phyloP scores from a whole-genome alignment of 345 rosid species.

The Carallia pectinifolia region DNA sequence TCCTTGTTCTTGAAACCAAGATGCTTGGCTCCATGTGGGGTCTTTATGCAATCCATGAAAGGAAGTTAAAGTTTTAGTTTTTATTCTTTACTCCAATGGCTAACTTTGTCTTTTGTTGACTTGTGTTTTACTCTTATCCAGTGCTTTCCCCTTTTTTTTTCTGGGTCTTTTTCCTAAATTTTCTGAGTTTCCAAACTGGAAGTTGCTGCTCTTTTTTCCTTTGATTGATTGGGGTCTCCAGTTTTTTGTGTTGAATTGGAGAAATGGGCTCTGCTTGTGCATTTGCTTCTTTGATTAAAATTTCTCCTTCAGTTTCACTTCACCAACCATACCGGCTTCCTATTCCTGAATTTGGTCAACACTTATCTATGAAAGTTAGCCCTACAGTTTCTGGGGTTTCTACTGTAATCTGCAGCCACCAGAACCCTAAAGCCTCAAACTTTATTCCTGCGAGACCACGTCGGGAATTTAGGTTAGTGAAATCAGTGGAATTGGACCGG shows the following conservation, averaged over 20 bases:
- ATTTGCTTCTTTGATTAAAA: constrained; percentile 40
- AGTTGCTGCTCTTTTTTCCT: not conserved
- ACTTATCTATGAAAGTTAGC: constrained; percentile 12
- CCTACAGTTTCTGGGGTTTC: constrained; percentile 24
- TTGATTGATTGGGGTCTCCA: not conserved
- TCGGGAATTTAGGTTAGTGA: constrained; percentile 40
- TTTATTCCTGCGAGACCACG: constrained; percentile 23
- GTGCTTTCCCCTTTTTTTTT: not conserved
- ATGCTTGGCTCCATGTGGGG: too few relatives aligned
- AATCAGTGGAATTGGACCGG: constrained; percentile 64
- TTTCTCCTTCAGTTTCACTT: constrained; percentile 29
- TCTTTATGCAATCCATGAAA: too few relatives aligned
- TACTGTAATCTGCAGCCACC: constrained; percentile 32
- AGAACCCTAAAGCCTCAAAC: constrained; percentile 16
- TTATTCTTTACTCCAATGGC: not conserved
- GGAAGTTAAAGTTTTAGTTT: too few relatives aligned
- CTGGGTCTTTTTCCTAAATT: not conserved
- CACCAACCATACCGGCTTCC: constrained; percentile 16
- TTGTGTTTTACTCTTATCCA: not conserved
- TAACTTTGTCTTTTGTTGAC: not conserved
- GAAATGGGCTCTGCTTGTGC: constrained; percentile 43
- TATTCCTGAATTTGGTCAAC: constrained; percentile 16
- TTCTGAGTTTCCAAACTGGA: constrained; percentile 5
- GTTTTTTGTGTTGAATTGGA: not conserved
- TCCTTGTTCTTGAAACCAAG: too few relatives aligned